phyloP scores from a whole-genome alignment of 2,329 filamentous ascomycete species.

The Diaporthe capsici region DNA sequence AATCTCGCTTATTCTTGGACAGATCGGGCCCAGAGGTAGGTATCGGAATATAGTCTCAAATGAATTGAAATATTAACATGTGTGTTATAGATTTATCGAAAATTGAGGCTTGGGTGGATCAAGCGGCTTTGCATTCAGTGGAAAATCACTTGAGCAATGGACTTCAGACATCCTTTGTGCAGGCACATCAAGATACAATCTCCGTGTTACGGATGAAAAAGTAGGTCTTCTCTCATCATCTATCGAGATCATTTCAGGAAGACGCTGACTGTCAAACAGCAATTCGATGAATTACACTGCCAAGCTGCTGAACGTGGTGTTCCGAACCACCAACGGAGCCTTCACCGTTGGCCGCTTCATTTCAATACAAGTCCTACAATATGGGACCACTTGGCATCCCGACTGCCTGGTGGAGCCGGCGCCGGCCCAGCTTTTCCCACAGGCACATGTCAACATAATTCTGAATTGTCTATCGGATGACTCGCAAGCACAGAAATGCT shows the following conservation, averaged over 20 bases:
- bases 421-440: not conserved
- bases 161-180: not conserved
- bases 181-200: not conserved
- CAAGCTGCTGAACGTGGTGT: not conserved
- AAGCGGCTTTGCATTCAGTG: not conserved
- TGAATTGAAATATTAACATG: not conserved
- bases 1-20: not conserved
- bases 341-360: not conserved
- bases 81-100: not conserved
- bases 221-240: not conserved
- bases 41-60: accelerated
- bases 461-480: not conserved
- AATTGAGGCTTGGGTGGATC: not conserved
- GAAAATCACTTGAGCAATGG: not conserved
- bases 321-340: not conserved
- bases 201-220: not conserved
- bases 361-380: conserved; percentile 20
- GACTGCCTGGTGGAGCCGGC: not conserved
- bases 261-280: not conserved
- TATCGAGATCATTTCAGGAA: not conserved
- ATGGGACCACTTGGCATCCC: not conserved
- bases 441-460: conserved; percentile 4
- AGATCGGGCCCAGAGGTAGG: not conserved
- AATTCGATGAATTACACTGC: not conserved
- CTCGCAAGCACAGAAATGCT: not conserved